Percentiles rank a stretch among this genome's conserved stretches.
Conservation (phyloP, 352 stramenopile species). For the Pythium vanterpoolii region DNA sequence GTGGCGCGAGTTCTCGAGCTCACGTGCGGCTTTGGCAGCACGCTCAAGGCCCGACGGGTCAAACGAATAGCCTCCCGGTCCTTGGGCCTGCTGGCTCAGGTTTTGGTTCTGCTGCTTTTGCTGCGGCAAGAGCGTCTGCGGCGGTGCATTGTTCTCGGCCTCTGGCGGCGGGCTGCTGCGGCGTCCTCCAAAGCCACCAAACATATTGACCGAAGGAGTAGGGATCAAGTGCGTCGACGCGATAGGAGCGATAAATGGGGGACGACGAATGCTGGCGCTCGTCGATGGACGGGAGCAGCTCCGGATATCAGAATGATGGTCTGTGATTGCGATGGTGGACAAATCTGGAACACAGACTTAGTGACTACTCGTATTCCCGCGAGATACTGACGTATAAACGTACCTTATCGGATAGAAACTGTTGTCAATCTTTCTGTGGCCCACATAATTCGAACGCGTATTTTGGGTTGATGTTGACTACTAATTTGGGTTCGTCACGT, state of each 20-base stretch:
- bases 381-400: conserved; percentile 1
- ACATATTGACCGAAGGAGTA: conserved; percentile 32
- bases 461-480: neutral
- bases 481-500: neutral
- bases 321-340: conserved; percentile 6
- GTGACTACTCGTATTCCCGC: neutral
- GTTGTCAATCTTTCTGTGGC: neutral
- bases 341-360: neutral
- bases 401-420: neutral
- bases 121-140: conserved; percentile 30
- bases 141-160: conserved; percentile 22
- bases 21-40: conserved; percentile 96
- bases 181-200: conserved; percentile 55
- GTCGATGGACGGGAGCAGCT: conserved; percentile 11
- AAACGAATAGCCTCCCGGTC: conserved; percentile 85
- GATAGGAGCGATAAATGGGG: conserved; percentile 1
- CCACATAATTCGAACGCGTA: no score
- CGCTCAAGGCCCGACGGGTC: conserved; percentile 96
- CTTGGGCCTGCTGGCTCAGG: conserved; percentile 11
- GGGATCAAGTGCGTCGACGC: conserved; percentile 1
- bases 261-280: neutral
- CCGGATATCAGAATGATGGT: conserved; percentile 15
- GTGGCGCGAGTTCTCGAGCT: conserved; percentile 94
- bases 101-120: conserved; percentile 20
- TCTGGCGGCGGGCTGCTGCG: conserved; percentile 19